phyloP scores from a whole-genome alignment of 345 rosid species.

The Murraya koenigii region DNA sequence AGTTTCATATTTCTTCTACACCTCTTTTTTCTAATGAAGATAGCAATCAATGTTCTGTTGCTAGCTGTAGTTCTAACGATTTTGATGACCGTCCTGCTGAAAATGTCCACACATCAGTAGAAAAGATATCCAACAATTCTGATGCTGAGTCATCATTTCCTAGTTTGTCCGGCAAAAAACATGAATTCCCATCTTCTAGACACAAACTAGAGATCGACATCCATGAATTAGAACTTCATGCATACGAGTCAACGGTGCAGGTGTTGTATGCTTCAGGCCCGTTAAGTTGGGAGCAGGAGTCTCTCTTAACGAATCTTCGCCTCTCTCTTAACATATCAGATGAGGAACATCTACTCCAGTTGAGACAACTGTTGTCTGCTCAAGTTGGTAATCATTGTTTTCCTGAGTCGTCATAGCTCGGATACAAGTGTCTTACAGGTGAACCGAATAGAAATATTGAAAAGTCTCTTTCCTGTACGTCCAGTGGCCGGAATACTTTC shows the following conservation, averaged over 20 bases:
- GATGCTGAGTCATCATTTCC: conserved; percentile 37
- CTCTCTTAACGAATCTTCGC: conserved; percentile 43
- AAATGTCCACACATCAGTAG: conserved; percentile 13
- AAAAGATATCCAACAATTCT: conserved; percentile 12
- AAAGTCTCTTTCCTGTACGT: conserved; percentile 9
- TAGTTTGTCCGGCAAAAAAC: conserved; percentile 13
- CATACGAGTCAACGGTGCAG: conserved; percentile 33
- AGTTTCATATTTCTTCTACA: conserved; percentile 17
- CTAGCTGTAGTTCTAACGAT: conserved; percentile 33
- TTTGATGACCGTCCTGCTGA: conserved; percentile 1
- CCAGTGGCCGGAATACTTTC: background rate
- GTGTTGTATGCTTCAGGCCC: conserved; percentile 48
- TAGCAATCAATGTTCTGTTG: conserved; percentile 36
- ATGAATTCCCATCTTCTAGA: conserved; percentile 7
- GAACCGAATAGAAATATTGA: background rate
- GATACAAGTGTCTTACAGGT: background rate
- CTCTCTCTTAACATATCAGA: conserved; percentile 39
- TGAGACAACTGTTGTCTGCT: conserved; percentile 32
- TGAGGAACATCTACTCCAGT: conserved; percentile 41
- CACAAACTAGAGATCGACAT: conserved; percentile 21
- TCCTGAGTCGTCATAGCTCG: background rate
- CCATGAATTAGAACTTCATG: conserved; percentile 38
- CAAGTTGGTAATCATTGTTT: conserved; percentile 19
- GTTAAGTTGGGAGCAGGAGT: conserved; percentile 45
- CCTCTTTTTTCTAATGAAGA: conserved; percentile 21